These are phyloP conservation scores for Aegilops longissima DNA, from an alignment of 176 grass and related monocot species.

Conservation along the genomic window DNA sequence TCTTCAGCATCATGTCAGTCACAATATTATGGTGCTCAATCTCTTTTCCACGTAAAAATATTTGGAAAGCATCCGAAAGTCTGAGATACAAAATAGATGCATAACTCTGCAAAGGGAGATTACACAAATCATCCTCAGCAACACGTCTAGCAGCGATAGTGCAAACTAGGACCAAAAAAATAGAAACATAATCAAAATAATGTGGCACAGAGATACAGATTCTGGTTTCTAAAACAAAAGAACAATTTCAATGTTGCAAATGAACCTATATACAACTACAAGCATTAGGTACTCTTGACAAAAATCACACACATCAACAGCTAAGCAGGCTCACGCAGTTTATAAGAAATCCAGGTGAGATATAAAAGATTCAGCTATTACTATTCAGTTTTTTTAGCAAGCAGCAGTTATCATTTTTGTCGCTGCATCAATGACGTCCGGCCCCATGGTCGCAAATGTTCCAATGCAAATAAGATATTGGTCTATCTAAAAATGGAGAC, in stretches of 20 bases:
- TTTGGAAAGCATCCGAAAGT: constrained; percentile 75
- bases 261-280: neutral
- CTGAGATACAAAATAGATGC: constrained; percentile 97
- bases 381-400: constrained; percentile 16
- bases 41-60: constrained; percentile 86
- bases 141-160: neutral
- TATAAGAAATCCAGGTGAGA: constrained; percentile 1
- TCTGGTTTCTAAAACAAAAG: neutral
- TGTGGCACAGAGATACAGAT: neutral
- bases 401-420: neutral
- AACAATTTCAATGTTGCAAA: neutral
- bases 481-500: neutral
- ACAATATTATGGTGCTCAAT: constrained; percentile 98
- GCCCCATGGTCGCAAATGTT: neutral
- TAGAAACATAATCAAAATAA: neutral
- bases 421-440: neutral
- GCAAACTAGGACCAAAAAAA: neutral
- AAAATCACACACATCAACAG: constrained; percentile 13
- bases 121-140: constrained; percentile 15
- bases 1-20: constrained; percentile 97
- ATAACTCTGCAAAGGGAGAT: constrained; percentile 77
- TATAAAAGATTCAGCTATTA: neutral
- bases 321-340: neutral
- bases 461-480: neutral
- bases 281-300: neutral